Percentiles rank a stretch among this genome's conserved stretches.
These are phyloP conservation scores for Scytalidium lignicola DNA, from an alignment of 2,329 filamentous ascomycete species.

Conservation along the genomic window DNA sequence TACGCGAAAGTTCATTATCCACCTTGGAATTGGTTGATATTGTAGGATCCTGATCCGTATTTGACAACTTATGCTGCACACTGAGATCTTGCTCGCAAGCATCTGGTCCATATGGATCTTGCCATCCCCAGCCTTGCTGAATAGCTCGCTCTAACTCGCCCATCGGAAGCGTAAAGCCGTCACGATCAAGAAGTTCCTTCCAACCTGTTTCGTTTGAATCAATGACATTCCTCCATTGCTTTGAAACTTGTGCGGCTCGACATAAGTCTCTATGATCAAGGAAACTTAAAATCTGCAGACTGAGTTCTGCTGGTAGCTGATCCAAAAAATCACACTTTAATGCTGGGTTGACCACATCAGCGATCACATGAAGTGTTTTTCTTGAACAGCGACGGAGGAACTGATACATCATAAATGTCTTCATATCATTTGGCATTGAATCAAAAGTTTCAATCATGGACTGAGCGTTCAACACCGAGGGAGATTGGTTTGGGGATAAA, in stretches of 20 bases:
- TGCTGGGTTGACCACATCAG: slow-evolving; percentile 86
- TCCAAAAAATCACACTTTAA: slow-evolving; percentile 90
- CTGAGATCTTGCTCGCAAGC: slow-evolving; percentile 81
- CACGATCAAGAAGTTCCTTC: slow-evolving; percentile 84
- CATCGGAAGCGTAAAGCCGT: slow-evolving; percentile 72
- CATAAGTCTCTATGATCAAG: slow-evolving; percentile 83
- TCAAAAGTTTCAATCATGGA: slow-evolving; percentile 87
- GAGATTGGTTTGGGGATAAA: neutral
- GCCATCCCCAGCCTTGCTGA: slow-evolving; percentile 94
- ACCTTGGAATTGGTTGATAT: slow-evolving; percentile 8
- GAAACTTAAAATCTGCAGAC: slow-evolving; percentile 81
- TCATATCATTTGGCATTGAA: slow-evolving; percentile 83
- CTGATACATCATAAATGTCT: slow-evolving; percentile 96
- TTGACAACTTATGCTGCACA: slow-evolving; percentile 40
- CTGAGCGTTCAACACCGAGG: slow-evolving; percentile 69
- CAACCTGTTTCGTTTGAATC: slow-evolving; percentile 93
- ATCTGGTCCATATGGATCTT: slow-evolving; percentile 70
- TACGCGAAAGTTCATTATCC: slow-evolving; percentile 15
- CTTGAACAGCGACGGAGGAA: slow-evolving; percentile 83
- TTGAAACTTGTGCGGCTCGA: slow-evolving; percentile 87
- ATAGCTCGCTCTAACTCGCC: slow-evolving; percentile 86
- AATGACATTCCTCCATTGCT: slow-evolving; percentile 84
- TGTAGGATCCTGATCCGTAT: slow-evolving; percentile 45
- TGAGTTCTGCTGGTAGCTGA: slow-evolving; percentile 78
- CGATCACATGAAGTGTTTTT: slow-evolving; percentile 82